Percentiles rank a stretch among this genome's conserved stretches.
Evolutionary conservation across 2,329 filamentous ascomycete species (phyloP).

Genomic region (Nemania sp.): DNA sequence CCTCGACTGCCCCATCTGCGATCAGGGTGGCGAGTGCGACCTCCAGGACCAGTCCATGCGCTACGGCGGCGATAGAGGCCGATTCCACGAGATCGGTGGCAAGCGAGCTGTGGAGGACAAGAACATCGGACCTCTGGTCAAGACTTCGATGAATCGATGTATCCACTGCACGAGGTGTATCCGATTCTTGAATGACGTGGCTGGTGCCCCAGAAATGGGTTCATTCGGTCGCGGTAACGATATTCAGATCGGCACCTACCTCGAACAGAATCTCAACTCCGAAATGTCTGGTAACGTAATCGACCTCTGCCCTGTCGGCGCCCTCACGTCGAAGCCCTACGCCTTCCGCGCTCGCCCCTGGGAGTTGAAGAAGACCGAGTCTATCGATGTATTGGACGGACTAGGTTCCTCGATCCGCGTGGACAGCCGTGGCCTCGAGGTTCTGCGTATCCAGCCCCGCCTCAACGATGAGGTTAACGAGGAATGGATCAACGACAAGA

Average conservation of each 20-base stretch:
- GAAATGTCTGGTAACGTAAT: constrained; percentile 98
- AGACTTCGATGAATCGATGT: constrained; percentile 99
- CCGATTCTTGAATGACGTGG: constrained; percentile 96
- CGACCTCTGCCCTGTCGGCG: constrained; percentile 96
- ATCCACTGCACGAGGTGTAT: constrained; percentile 99
- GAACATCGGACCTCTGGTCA: constrained; percentile 97
- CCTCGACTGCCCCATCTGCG: constrained; percentile 95
- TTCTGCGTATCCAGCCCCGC: constrained; percentile 91
- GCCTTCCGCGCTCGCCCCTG: constrained; percentile 95
- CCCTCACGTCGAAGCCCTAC: constrained; percentile 95
- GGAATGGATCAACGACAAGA: constrained; percentile 99
- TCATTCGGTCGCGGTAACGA: constrained; percentile 95
- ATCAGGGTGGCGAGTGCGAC: constrained; percentile 98
- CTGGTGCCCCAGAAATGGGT: constrained; percentile 92
- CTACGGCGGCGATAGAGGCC: constrained; percentile 92
- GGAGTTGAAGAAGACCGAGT: constrained; percentile 96
- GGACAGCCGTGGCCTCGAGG: constrained; percentile 89
- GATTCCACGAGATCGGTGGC: constrained; percentile 93
- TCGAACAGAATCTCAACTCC: constrained; percentile 90
- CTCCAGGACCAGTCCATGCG: constrained; percentile 99
- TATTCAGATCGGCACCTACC: constrained; percentile 96
- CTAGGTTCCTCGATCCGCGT: constrained; percentile 94
- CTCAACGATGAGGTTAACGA: constrained; percentile 98
- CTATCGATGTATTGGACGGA: constrained; percentile 90
- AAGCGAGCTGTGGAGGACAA: constrained; percentile 99